Evolutionary conservation across 768 basidiomycete genomes (phyloP).

Genomic region (Suillus subalutaceus): DNA sequence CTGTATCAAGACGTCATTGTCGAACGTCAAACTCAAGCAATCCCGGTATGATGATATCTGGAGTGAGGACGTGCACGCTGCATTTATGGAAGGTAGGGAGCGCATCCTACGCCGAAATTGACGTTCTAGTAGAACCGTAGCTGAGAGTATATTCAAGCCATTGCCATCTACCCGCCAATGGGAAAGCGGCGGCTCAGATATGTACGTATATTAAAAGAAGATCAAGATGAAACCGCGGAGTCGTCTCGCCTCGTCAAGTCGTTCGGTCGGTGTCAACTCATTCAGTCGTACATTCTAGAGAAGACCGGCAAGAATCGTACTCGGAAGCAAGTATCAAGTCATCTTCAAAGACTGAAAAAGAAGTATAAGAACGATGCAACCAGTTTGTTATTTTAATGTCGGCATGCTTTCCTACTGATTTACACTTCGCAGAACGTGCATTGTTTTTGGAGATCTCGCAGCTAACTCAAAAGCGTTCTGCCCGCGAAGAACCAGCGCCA

Average conservation of each 20-base stretch:
- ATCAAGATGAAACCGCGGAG: conserved; percentile 15
- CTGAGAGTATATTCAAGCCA: conserved; percentile 22
- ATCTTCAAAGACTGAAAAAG: conserved; percentile 41
- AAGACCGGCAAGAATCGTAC: conserved; percentile 42
- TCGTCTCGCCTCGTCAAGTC: conserved; percentile 24
- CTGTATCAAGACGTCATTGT: not conserved
- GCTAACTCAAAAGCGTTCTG: conserved; percentile 16
- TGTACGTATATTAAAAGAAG: conserved; percentile 25
- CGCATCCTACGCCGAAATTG: not conserved
- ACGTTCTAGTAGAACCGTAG: conserved; percentile 8
- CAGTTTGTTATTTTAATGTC: conserved; percentile 26
- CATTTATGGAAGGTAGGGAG: conserved; percentile 39
- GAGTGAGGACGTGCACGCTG: conserved; percentile 37
- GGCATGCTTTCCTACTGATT: conserved; percentile 3
- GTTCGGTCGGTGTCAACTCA: conserved; percentile 43
- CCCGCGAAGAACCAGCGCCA: conserved; percentile 5
- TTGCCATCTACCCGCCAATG: conserved; percentile 37
- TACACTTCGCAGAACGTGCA: conserved; percentile 20
- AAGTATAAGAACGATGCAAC: conserved; percentile 33
- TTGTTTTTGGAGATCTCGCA: conserved; percentile 30
- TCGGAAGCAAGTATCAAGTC: conserved; percentile 43
- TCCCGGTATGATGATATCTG: conserved; percentile 38
- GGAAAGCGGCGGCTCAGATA: conserved; percentile 40
- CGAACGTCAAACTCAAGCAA: conserved; percentile 26
- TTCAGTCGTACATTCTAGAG: conserved; percentile 40